Percentiles rank a stretch among this genome's conserved stretches.
These are phyloP conservation scores for Prunus mira DNA, from an alignment of 306 rosid species.

Conservation along the genomic window DNA sequence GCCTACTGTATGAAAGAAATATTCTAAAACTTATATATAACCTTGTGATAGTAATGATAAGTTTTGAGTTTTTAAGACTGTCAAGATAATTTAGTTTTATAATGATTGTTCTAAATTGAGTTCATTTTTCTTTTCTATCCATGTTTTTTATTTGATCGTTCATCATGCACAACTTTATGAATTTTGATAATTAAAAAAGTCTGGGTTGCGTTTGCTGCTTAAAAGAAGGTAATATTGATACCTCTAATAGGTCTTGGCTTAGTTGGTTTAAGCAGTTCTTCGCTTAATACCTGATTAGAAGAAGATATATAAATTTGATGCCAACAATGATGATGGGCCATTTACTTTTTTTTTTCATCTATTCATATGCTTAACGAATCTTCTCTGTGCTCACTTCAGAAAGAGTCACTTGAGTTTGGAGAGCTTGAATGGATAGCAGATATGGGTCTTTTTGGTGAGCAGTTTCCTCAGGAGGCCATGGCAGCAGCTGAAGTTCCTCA, in stretches of 20 bases:
- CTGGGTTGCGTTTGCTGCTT: not conserved
- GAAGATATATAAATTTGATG: not conserved
- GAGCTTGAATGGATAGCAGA: conserved; percentile 92
- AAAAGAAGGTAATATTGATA: not conserved
- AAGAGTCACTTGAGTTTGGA: conserved; percentile 74
- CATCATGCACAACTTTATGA: not conserved
- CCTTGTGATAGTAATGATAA: not conserved
- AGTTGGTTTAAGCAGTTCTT: not conserved
- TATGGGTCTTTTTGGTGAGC: conserved; percentile 66
- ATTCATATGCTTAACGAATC: not conserved
- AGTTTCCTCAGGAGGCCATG: conserved; percentile 54
- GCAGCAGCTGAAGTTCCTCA: conserved; percentile 97
- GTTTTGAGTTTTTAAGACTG: not conserved
- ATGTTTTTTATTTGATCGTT: not conserved
- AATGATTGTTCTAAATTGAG: not conserved
- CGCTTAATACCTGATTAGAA: not conserved
- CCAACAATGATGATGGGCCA: not conserved
- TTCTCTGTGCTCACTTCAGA: conserved; percentile 38
- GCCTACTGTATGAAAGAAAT: not conserved
- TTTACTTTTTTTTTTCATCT: not conserved
- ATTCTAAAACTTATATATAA: not conserved
- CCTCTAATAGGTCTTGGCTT: not conserved
- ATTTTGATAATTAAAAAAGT: not conserved
- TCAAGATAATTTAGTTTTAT: not conserved
- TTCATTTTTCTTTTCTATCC: not conserved